Evolutionary conservation across 345 rosid species (phyloP).

Genomic region (Bruguiera parviflora): DNA sequence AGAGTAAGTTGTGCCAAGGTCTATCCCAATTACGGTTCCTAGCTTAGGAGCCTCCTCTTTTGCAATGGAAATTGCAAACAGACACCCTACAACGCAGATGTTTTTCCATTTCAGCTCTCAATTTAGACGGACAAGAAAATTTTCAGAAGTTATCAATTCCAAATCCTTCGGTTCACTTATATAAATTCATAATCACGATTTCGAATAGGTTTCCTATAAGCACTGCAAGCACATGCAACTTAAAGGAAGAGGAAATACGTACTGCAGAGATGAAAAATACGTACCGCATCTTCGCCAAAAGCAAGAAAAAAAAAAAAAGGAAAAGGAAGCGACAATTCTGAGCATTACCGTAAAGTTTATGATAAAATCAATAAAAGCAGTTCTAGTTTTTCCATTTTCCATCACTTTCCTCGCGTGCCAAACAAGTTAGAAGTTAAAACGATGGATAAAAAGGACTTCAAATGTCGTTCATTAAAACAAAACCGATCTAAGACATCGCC

Average conservation of each 20-base stretch:
- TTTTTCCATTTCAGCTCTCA: background rate
- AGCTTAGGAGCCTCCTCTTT: conserved; percentile 19
- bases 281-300: background rate
- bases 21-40: conserved; percentile 22
- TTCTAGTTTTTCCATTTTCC: too few relatives aligned
- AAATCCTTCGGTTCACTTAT: background rate
- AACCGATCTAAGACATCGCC: too few relatives aligned
- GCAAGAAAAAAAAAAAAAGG: too few relatives aligned
- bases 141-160: too few relatives aligned
- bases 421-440: too few relatives aligned
- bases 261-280: background rate
- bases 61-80: conserved; percentile 19
- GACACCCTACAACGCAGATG: background rate
- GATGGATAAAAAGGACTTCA: too few relatives aligned
- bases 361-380: too few relatives aligned
- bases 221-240: background rate
- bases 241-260: background rate
- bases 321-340: too few relatives aligned
- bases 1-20: conserved; percentile 22
- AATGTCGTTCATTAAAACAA: too few relatives aligned
- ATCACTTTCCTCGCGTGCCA: too few relatives aligned
- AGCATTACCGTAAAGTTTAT: too few relatives aligned
- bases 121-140: background rate
- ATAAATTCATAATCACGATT: background rate
- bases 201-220: background rate